A percentile compares a stretch with the other conserved stretches of the same genome.
These are phyloP conservation scores for Lentinula raphanica DNA, from an alignment of 768 basidiomycete species.

Conservation along the genomic window DNA sequence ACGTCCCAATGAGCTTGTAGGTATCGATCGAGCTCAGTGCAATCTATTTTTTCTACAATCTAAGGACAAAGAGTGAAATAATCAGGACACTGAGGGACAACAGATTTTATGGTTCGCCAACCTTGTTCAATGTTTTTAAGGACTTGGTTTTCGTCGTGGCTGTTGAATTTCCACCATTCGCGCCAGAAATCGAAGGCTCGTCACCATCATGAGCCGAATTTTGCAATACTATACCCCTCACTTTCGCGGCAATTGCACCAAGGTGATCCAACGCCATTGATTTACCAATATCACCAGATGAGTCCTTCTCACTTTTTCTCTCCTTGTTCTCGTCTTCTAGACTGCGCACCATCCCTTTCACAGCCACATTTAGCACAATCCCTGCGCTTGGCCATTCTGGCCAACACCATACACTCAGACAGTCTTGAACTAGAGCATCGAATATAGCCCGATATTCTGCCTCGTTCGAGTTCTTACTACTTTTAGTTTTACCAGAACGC, in stretches of 20 bases:
- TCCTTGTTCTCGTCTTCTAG: not conserved
- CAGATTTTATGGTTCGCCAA: constrained; percentile 18
- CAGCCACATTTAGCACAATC: constrained; percentile 72
- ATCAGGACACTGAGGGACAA: too few relatives aligned
- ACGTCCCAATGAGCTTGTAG: constrained; percentile 62
- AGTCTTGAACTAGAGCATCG: constrained; percentile 84
- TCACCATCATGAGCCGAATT: constrained; percentile 31
- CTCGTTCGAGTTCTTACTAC: constrained; percentile 88
- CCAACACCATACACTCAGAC: constrained; percentile 84
- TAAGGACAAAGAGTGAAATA: constrained; percentile 19
- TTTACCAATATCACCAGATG: constrained; percentile 73
- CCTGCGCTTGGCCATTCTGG: constrained; percentile 97
- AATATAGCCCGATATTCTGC: constrained; percentile 91
- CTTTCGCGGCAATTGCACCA: constrained; percentile 83
- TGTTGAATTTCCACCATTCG: constrained; percentile 10
- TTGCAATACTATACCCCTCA: constrained; percentile 58
- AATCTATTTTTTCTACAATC: constrained; percentile 49
- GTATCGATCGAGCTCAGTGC: constrained; percentile 52
- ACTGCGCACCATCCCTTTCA: constrained; percentile 73
- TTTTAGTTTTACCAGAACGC: constrained; percentile 81
- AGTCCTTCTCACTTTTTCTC: constrained; percentile 36
- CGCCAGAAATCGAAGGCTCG: too few relatives aligned
- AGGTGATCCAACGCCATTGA: constrained; percentile 90
- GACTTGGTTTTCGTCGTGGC: constrained; percentile 28
- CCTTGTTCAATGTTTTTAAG: constrained; percentile 70